Evolutionary conservation across 768 basidiomycete genomes (phyloP).

Genomic region (Russula emetica): DNA sequence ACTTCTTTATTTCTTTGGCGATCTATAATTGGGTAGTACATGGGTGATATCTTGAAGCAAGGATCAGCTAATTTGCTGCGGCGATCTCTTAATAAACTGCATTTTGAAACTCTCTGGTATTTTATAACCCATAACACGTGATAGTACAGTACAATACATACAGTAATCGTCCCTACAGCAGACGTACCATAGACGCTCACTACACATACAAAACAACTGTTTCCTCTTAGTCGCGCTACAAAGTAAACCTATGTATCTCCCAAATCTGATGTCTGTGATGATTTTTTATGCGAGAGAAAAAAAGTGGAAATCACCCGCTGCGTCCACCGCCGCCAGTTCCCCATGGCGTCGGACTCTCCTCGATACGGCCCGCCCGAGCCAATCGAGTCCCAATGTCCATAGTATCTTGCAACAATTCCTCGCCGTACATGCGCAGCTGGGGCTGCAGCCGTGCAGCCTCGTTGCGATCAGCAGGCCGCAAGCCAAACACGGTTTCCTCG

Average conservation of each 20-base stretch:
- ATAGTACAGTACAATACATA: too few species aligned
- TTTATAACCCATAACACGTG: too few species aligned
- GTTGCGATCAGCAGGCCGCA: constrained; percentile 48
- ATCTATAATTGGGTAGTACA: too few species aligned
- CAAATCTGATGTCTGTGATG: neutral
- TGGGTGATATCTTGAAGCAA: too few species aligned
- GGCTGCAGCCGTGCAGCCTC: constrained; percentile 6
- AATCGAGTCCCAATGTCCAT: constrained; percentile 55
- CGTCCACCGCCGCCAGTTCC: neutral
- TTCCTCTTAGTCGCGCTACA: neutral
- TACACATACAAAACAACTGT: neutral
- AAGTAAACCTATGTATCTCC: neutral
- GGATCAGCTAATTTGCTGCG: too few species aligned
- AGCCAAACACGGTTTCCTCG: constrained; percentile 72
- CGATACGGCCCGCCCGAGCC: constrained; percentile 45
- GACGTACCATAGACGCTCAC: neutral
- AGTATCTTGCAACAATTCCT: constrained; percentile 59
- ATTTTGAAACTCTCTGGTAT: too few species aligned
- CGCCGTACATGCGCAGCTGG: constrained; percentile 55
- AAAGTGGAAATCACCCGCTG: neutral
- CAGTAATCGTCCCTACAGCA: too few species aligned
- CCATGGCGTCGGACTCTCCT: constrained; percentile 65
- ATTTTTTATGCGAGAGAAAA: neutral
- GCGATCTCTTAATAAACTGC: too few species aligned
- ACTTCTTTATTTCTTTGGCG: too few species aligned